Base-by-base conservation (phyloP, 1,139 yeast genomes). In the Yamadazyma kanchanaburiensis region DNA sequence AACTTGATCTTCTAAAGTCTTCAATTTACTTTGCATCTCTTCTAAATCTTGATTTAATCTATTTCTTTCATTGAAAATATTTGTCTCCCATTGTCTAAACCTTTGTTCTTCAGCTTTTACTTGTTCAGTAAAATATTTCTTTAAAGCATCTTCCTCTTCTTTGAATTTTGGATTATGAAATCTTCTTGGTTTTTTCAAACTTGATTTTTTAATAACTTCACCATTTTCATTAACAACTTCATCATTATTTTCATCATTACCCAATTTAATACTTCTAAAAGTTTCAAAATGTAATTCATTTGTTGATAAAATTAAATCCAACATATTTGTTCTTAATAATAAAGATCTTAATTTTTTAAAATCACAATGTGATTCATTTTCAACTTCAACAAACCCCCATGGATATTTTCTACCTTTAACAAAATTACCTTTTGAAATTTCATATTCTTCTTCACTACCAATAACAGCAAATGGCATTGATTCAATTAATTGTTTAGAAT, bases 331-430 rank as follows among this genome's bases (percentile, higher is more conserved):
- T 63, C 98, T 82, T 55, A 94, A 71, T 40, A 91, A 65, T 49
- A 91, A 71, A 44, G 89, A 77, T 62, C 98, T 81, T 52, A 91
- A 73, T 59, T 88, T 88, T 59, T 87, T 80, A 66, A 94, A 91
- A 60, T 91, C 98, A 63, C 96, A 89, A 57, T 91, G 97, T 39
- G 74, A 74, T 53, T 89, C 97, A 58, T 91, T 91, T 59, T 91
- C 98, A 31, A 91, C 96, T 59, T 91, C 97, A 30, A 91, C 97
- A 32, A 86, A 70, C 25, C 98, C 98, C 98, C 98, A 91, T 40
- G 95, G 89, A 55, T 91, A 91, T 57, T 86, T 86, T 61, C 99
- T 81, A 27, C 96, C 98, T 42, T 84, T 75, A 28, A 87, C 89
- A 41, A 74, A 67, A 42, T 76, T 72, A 22, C 96, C 96, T 26